Evolutionary conservation across 495 filamentous ascomycete genomes (phyloP).

Genomic region (Talaromyces nanjingensis): DNA sequence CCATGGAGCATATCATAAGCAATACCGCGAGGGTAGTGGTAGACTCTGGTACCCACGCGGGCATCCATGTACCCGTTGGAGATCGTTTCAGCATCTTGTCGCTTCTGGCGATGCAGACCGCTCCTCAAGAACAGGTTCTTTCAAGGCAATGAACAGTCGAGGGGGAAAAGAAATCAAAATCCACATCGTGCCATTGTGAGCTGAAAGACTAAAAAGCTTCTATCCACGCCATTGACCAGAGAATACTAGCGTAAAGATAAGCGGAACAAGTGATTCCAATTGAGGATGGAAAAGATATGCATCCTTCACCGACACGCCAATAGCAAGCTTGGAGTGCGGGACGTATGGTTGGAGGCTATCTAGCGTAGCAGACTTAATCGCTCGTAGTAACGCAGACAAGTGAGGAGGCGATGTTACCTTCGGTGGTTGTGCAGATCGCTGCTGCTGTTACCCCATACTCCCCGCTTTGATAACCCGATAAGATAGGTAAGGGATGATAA

Average conservation of each 20-base stretch:
- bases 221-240: not conserved
- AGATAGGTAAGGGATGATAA: not conserved
- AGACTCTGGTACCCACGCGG: conserved; percentile 44
- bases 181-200: not conserved
- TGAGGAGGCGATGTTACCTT: not conserved
- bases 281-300: not conserved
- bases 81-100: conserved; percentile 26
- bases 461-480: not conserved
- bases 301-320: not conserved
- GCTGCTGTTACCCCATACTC: not conserved
- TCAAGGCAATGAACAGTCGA: not conserved
- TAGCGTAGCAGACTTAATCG: not conserved
- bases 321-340: too few species aligned
- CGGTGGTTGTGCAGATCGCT: not conserved
- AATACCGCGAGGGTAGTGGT: conserved; percentile 31
- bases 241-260: conserved; percentile 2
- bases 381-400: not conserved
- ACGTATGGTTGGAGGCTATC: not conserved
- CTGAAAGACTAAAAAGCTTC: not conserved
- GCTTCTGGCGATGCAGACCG: not conserved
- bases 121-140: not conserved
- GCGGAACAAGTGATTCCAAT: not conserved
- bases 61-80: conserved; percentile 42
- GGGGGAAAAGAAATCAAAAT: not conserved
- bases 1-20: conserved; percentile 38